These are phyloP conservation scores for Nemania diffusa DNA, from an alignment of 2,329 filamentous ascomycete genomes.

Conservation along the genomic window DNA sequence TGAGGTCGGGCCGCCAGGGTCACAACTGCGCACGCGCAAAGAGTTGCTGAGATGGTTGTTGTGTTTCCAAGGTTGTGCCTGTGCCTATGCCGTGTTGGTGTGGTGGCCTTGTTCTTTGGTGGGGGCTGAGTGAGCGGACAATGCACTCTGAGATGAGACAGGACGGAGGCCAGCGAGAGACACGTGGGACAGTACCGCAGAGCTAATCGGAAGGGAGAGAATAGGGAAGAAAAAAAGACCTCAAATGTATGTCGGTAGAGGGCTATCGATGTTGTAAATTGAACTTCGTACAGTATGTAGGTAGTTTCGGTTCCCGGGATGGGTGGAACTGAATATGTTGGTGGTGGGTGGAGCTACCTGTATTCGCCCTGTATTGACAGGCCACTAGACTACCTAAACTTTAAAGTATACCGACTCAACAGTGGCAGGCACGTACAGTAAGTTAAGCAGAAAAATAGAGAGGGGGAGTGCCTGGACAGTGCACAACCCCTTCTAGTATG, in stretches of 20 bases:
- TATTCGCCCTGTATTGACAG: conserved; percentile 5
- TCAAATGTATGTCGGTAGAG: conserved; percentile 18
- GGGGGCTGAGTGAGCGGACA: conserved; percentile 1
- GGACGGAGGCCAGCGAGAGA: background rate
- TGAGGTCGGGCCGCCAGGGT: conserved; percentile 28
- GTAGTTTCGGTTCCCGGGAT: conserved; percentile 14
- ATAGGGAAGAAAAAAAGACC: background rate
- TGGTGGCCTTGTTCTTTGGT: conserved; percentile 1
- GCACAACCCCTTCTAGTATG: too few species aligned
- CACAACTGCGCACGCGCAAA: conserved; percentile 15
- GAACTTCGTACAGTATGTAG: background rate
- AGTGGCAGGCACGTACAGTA: background rate
- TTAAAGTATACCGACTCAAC: background rate
- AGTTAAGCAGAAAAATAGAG: background rate
- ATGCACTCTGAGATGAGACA: background rate
- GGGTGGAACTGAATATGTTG: conserved; percentile 1
- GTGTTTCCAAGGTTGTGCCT: background rate
- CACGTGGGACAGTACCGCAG: background rate
- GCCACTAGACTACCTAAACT: too few species aligned
- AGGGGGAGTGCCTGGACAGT: background rate
- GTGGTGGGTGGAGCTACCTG: background rate
- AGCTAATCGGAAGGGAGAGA: conserved; percentile 4
- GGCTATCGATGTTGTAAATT: conserved; percentile 31
- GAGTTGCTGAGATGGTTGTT: conserved; percentile 5
- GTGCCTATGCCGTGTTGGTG: conserved; percentile 3